Base-by-base conservation (phyloP, 2,329 filamentous ascomycete species). In the Monilinia aucupariae region DNA sequence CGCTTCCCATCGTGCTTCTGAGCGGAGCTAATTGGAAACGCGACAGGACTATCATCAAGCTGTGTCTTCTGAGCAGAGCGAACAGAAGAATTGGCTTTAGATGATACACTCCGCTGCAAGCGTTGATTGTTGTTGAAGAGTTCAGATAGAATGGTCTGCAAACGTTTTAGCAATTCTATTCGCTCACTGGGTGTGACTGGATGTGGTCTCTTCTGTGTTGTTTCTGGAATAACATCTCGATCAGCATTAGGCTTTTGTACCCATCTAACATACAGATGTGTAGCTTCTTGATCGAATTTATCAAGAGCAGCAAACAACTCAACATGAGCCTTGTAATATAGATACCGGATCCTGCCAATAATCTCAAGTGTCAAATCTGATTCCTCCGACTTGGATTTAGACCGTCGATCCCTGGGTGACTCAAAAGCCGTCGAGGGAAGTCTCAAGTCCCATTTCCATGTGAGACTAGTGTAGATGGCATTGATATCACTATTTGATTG, bases 161-260 rank as follows among this genome's bases (percentile, higher is more conserved):
- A 49, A 43, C 50, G 62, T 17, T 63, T 43, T 10, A 64, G 48
- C 13, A 68, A 56, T 56, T 59, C 22, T 6, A 27, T 30, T 25
- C 65, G 52, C 34, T 68, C 65, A 2, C 34, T 22, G 0, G 47
- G 32, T 25, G 61, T 67, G 8, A 67, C 58, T 27, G 59, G 66
- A 9, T 50, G 61, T 17, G 60, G 64, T 20, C 58, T 58, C 5
- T 64, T 25, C 12, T 64, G 47, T 17, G 61, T 69, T 27, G 27
- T 56, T 20, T 61, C 48, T n/a, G 68, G 68, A 34, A 70, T 43
- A 15, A 66, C 53, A 0, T 60, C 65, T 37, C 65, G 55, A 9
- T 69, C 66, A 39, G 65, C 67, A 20, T 61, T 65, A 2, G 64
- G 61, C 43, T 70, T 70, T 7, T 62, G 25, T 2, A 67, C 58